These are phyloP conservation scores for Amauroascus verrucosus DNA, from an alignment of 2,329 filamentous ascomycete species.

Conservation along the genomic window DNA sequence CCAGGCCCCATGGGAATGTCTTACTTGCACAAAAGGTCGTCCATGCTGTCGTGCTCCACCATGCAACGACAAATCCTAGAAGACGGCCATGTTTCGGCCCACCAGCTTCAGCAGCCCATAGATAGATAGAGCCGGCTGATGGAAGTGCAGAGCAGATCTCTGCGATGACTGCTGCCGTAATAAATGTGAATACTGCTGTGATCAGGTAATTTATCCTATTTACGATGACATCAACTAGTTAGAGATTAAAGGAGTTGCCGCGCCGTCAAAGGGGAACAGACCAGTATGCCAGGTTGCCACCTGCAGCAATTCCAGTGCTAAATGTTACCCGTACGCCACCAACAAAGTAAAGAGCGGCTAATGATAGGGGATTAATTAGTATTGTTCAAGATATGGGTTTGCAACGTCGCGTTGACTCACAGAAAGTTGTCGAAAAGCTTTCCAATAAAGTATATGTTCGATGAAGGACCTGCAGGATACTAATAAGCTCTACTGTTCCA, in stretches of 20 bases:
- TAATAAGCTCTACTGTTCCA: slow-evolving; percentile 14
- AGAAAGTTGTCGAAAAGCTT: slow-evolving; percentile 51
- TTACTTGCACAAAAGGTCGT: slow-evolving; percentile 48
- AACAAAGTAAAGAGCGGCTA: slow-evolving; percentile 52
- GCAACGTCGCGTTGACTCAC: slow-evolving; percentile 35
- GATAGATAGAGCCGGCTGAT: slow-evolving; percentile 50
- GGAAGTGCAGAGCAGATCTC: slow-evolving; percentile 52
- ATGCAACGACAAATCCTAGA: slow-evolving; percentile 52
- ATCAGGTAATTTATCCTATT: slow-evolving; percentile 50
- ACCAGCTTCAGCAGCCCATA: slow-evolving; percentile 52
- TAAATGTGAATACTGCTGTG: slow-evolving; percentile 51
- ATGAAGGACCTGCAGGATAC: slow-evolving; percentile 41
- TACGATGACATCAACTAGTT: background rate
- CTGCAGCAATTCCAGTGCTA: slow-evolving; percentile 52
- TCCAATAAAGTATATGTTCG: slow-evolving; percentile 49
- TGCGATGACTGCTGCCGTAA: slow-evolving; percentile 50
- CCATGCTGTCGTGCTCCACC: slow-evolving; percentile 55
- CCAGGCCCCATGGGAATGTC: slow-evolving; percentile 5
- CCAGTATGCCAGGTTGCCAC: slow-evolving; percentile 53
- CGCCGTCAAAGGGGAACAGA: slow-evolving; percentile 21
- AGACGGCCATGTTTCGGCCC: slow-evolving; percentile 47
- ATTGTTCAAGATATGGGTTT: too few relatives aligned
- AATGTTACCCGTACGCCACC: slow-evolving; percentile 52
- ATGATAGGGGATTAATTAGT: background rate
- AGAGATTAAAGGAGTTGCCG: background rate